Evolutionary conservation across 805 yeast genomes (phyloP), one percentile per base, ranked within the genome.

Genomic region (Wickerhamiella brachini): DNA sequence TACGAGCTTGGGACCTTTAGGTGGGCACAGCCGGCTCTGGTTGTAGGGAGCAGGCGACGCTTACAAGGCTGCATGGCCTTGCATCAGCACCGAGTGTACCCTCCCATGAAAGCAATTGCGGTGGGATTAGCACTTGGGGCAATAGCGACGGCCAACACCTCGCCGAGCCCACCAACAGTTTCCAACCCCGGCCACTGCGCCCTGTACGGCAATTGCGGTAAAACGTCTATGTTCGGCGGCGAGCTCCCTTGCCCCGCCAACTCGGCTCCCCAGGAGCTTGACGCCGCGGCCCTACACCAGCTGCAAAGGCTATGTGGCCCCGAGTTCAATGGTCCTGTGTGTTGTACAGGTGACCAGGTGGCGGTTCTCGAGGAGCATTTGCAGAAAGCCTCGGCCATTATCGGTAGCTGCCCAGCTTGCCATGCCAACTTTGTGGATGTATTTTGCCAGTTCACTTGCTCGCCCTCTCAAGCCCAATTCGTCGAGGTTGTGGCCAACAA

Each of bases 331-430:
- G 63, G 72, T 1, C 65, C 68, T 3, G 74, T 81, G 2, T 90
- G 97, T 64, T 90, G 97, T 62, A 75, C 84, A 8, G 57, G 66
- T 21, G 77, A 69, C 17, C 97, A 89, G 61, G 59, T 68, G 23
- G 56, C 62, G 0, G 70, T 71, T 41, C 68, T 90, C 47, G 75
- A 75, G 57, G 68, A 72, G 38, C 81, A 81, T 59, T 64, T 84
- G 51, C 77, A 80, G 68, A 84, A 81, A 57, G 95, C 85, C 21
- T 94, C 83, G 56, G 79, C 85, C 1, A 64, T 86, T 52, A 82
- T 89, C 47, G 82, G 95, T 2, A 83, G 95, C 2, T 84, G 98
- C 65, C 97, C 97, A 2, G 97, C 98, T 0, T 90, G 98, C 65
- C 72, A 77, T 52, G 80, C 79, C 65, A 90, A 90, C 70, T 90